Percentiles rank a stretch among this genome's conserved stretches.
phyloP scores from a whole-genome alignment of 2,329 filamentous ascomycete species.

The Pyrenophora graminea region DNA sequence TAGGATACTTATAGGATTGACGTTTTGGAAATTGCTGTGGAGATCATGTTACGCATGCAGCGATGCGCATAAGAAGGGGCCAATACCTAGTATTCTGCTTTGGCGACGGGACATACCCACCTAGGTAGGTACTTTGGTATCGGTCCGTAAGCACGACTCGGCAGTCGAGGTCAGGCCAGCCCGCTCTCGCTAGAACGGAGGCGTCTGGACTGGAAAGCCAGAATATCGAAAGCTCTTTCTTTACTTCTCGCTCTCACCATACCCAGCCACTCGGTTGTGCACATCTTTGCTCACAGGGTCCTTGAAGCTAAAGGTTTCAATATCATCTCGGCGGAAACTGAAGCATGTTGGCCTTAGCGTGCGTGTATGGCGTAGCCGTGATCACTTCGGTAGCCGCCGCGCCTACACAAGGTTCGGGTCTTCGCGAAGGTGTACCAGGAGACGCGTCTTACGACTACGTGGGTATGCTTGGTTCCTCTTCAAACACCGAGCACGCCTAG shows the following conservation, averaged over 20 bases:
- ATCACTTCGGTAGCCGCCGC: neutral
- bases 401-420: neutral
- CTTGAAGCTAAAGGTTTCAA: neutral
- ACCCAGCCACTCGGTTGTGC: neutral
- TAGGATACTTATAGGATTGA: too few species aligned
- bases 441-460: conserved; percentile 4
- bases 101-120: too few species aligned
- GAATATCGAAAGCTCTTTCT: neutral
- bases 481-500: neutral
- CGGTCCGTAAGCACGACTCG: conserved; percentile 5
- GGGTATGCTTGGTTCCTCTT: neutral
- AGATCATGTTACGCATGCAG: too few species aligned
- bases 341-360: neutral
- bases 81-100: too few species aligned
- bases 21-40: too few species aligned
- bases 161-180: neutral
- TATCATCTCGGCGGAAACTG: neutral
- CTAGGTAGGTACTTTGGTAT: neutral
- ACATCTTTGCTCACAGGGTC: neutral
- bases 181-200: neutral
- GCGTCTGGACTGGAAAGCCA: neutral
- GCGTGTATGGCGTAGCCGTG: neutral
- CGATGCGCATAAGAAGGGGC: too few species aligned
- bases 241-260: neutral
- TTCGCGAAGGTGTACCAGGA: neutral